Evolutionary conservation across 2,329 filamentous ascomycete genomes (phyloP).

Genomic region (Fusarium sp.): DNA sequence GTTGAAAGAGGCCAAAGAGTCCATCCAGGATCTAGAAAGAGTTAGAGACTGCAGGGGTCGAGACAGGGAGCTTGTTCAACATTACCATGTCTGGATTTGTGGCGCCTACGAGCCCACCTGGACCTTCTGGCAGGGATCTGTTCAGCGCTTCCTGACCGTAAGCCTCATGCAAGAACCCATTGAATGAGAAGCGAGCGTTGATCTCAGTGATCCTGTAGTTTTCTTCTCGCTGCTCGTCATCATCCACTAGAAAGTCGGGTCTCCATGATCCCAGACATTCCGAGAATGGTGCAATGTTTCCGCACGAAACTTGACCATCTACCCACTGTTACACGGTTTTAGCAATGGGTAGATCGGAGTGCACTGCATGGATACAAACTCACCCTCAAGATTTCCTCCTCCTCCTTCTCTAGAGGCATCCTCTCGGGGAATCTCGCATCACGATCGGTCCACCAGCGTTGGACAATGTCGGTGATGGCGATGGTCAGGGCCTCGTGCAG

Average conservation of each 20-base stretch:
- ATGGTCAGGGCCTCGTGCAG: slow-evolving; percentile 48
- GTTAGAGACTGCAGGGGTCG: neutral
- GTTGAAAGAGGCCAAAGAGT: slow-evolving; percentile 47
- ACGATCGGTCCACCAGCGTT: slow-evolving; percentile 53
- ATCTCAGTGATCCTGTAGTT: slow-evolving; percentile 53
- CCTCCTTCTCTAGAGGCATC: slow-evolving; percentile 49
- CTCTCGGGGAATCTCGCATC: slow-evolving; percentile 46
- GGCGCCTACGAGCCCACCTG: slow-evolving; percentile 36
- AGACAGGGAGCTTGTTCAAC: neutral
- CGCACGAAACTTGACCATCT: slow-evolving; percentile 41
- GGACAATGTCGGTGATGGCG: slow-evolving; percentile 51
- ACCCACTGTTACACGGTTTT: slow-evolving; percentile 43
- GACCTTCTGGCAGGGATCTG: neutral
- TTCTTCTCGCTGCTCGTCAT: slow-evolving; percentile 31
- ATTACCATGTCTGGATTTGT: slow-evolving; percentile 41
- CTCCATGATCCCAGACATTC: slow-evolving; percentile 50
- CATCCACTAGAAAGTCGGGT: slow-evolving; percentile 54
- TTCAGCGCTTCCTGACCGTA: slow-evolving; percentile 48
- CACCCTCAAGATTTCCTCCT: slow-evolving; percentile 47
- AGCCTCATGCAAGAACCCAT: slow-evolving; percentile 48
- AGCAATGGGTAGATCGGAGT: neutral
- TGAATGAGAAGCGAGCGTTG: slow-evolving; percentile 56
- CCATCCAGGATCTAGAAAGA: slow-evolving; percentile 47
- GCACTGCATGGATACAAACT: neutral
- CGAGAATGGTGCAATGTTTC: slow-evolving; percentile 38